phyloP scores from a whole-genome alignment of 164 flowering plant genomes.

The Dillenia suffruticosa region DNA sequence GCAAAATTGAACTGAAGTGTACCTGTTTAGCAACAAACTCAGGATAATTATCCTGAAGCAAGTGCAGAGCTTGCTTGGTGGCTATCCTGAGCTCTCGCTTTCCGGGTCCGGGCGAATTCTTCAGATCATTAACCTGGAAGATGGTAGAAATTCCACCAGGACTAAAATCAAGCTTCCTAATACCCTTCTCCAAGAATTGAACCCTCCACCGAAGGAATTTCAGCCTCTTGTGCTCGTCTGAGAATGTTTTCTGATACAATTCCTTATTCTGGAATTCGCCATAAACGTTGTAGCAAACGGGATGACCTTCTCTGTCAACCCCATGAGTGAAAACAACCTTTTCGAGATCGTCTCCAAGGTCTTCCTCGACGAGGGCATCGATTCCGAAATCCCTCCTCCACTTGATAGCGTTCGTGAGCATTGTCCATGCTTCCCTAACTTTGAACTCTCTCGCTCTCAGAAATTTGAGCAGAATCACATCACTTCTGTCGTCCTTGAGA shows the following conservation, averaged over 20 bases:
- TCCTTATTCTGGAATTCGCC: constrained; percentile 61
- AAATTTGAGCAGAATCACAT: constrained; percentile 45
- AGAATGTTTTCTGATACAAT: constrained; percentile 38
- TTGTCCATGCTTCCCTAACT: constrained; percentile 32
- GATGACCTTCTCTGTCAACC: constrained; percentile 46
- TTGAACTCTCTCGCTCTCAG: constrained; percentile 49
- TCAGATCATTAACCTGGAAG: constrained; percentile 48
- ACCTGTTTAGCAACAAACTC: constrained; percentile 58
- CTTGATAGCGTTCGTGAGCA: constrained; percentile 33
- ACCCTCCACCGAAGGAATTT: constrained; percentile 46
- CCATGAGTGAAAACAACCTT: constrained; percentile 57
- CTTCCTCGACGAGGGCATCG: constrained; percentile 34
- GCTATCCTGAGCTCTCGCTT: constrained; percentile 41
- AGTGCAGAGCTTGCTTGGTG: constrained; percentile 38
- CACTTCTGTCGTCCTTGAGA: constrained; percentile 36
- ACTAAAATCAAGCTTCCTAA: constrained; percentile 47
- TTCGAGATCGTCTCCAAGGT: constrained; percentile 39
- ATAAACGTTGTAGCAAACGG: constrained; percentile 53
- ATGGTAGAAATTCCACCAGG: constrained; percentile 42
- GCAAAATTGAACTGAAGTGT: too few relatives aligned
- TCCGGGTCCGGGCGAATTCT: constrained; percentile 43
- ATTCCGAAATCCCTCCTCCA: constrained; percentile 43
- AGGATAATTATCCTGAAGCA: constrained; percentile 12
- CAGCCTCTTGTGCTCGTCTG: constrained; percentile 33
- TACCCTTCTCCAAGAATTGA: constrained; percentile 52